phyloP scores from a whole-genome alignment of 345 rosid species.

The Lagerstroemia speciosa region DNA sequence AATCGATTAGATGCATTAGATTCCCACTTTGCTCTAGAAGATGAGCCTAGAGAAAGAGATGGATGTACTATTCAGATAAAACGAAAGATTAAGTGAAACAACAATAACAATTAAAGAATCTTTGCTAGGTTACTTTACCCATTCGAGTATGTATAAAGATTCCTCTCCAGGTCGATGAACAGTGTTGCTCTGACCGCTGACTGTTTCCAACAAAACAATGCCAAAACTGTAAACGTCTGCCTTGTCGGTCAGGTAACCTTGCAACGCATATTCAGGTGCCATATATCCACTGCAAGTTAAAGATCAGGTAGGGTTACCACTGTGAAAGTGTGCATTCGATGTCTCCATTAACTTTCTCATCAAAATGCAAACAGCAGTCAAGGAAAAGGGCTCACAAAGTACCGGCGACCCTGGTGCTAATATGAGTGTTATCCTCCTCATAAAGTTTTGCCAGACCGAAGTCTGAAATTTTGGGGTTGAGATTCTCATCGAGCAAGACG shows the following conservation, averaged over 20 bases:
- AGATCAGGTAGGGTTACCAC: background rate
- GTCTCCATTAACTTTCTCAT: too few species aligned
- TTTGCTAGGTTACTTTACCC: background rate
- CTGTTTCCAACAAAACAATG: constrained; percentile 5
- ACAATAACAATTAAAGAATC: background rate
- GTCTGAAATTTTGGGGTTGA: constrained; percentile 11
- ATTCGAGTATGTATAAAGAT: constrained; percentile 3
- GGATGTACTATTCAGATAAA: too few species aligned
- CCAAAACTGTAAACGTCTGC: constrained; percentile 10
- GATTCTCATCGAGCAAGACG: constrained; percentile 3
- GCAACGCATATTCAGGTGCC: constrained; percentile 11
- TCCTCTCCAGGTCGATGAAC: constrained; percentile 1
- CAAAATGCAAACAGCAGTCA: background rate
- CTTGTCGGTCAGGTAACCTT: constrained; percentile 10
- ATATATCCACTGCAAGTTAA: constrained; percentile 10
- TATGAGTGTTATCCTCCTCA: constrained; percentile 11
- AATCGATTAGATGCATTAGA: constrained; percentile 7
- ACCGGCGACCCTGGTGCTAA: constrained; percentile 31
- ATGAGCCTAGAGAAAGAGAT: too few species aligned
- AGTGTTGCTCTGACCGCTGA: constrained; percentile 10
- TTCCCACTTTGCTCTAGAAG: background rate
- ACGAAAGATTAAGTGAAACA: background rate
- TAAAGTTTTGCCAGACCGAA: constrained; percentile 8
- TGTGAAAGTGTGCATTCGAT: background rate
- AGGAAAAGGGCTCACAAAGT: constrained; percentile 33